Base-by-base conservation (phyloP, 495 filamentous ascomycete genomes). In the Penicillium canariense region DNA sequence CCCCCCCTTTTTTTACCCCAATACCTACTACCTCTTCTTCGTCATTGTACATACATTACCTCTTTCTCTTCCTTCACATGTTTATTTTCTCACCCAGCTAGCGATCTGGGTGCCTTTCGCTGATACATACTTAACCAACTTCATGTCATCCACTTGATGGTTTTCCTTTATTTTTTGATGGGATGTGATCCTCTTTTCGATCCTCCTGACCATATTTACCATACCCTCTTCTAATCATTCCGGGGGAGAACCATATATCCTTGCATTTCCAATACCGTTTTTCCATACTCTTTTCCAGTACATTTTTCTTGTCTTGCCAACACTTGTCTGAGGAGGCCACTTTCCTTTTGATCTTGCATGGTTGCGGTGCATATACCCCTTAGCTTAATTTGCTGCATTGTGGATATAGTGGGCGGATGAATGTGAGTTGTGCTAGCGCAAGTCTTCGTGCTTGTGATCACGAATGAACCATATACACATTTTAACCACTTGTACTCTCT, bases 301-400 rank as follows among this genome's bases (percentile, higher is more conserved):
- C 54, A 51, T 49, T 18, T 44, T n/a, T 47, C 31, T 51, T 47
- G 23, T 30, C 17, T 46, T 38, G 6, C 26, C 26, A 46, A 15
- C 26, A 15, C 17, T 28, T 46, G 11, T 50, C 54, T 35, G 20
- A 34, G 48, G 58, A 55, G 58, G 60, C 52, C 56, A 56, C 56
- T 63, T 68, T 65, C 62, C 61, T 66, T 63, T 52, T 36, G 35
- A 54, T 48, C 48, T 69, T 74, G 63, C 68, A 71, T 72, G 62
- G 65, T 58, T 68, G 60, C 60, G 66, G 66, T 67, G 67, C 62
- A 63, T 58, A 74, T 74, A 72, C 71, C 71, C 67, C 66, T 63
- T 65, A 51, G 61, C 55, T 74, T 56, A 54, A 63, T 68, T 74
- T 67, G 61, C 54, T 67, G 62, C 57, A 63, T 66, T 68, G 59